phyloP scores from a whole-genome alignment of 2,329 filamentous ascomycete genomes.

The Pyrenochaeta sp. region DNA sequence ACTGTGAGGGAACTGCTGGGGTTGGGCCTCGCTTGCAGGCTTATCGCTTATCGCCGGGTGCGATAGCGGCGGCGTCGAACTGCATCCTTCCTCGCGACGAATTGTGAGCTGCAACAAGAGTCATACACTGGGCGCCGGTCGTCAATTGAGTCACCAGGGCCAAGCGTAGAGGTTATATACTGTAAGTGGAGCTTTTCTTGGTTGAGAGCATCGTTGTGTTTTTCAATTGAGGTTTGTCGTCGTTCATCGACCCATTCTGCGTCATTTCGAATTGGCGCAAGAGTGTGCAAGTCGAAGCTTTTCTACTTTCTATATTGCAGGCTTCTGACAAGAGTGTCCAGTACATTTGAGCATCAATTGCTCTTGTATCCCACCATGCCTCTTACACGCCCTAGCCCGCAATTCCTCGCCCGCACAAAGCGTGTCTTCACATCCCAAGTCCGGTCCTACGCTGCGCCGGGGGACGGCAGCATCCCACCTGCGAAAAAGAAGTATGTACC shows the following conservation, averaged over 20 bases:
- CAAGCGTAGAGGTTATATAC: too few species aligned
- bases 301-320: neutral
- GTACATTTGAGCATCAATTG: conserved; percentile 1
- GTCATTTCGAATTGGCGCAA: neutral
- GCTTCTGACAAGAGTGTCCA: conserved; percentile 9
- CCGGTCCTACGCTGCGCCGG: conserved; percentile 67
- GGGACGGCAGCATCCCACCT: conserved; percentile 69
- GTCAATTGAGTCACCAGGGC: conserved; percentile 28
- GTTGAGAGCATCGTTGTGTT: neutral
- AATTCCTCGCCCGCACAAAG: conserved; percentile 34
- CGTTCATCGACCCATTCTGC: neutral
- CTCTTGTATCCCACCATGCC: conserved; percentile 28
- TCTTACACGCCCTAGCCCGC: conserved; percentile 38
- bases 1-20: conserved; percentile 15
- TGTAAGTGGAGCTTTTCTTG: conserved; percentile 12
- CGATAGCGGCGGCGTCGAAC: conserved; percentile 26
- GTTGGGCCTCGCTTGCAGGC: conserved; percentile 12
- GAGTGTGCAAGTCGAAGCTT: neutral
- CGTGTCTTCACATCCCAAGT: conserved; percentile 45
- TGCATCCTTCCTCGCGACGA: conserved; percentile 5
- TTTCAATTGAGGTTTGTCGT: neutral
- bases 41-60: conserved; percentile 9
- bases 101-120: conserved; percentile 11
- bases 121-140: conserved; percentile 22
- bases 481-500: conserved; percentile 93